Evolutionary conservation across 2,329 filamentous ascomycete genomes (phyloP).

Genomic region (Aspergillus cejpii): DNA sequence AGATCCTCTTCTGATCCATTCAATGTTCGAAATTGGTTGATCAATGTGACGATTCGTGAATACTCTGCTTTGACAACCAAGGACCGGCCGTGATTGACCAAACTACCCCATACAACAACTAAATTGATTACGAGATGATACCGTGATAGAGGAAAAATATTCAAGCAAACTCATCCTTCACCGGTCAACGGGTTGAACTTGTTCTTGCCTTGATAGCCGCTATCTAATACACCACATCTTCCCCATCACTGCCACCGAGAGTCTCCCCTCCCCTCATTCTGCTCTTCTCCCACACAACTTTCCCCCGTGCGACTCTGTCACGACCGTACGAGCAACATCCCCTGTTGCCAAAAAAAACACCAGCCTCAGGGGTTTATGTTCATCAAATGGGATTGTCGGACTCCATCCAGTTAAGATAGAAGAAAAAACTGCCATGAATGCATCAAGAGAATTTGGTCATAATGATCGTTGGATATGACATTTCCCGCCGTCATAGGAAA

Average conservation of each 20-base stretch:
- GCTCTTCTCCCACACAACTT: conserved; percentile 4
- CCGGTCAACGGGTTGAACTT: neutral
- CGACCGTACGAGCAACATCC: conserved; percentile 2
- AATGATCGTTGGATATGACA: conserved; percentile 35
- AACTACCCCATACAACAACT: too few species aligned
- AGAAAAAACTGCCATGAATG: conserved; percentile 36
- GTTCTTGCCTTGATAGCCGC: neutral
- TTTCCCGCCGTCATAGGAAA: conserved; percentile 26
- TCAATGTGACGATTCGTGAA: too few species aligned
- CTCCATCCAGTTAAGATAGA: conserved; percentile 19
- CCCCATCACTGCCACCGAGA: conserved; percentile 6
- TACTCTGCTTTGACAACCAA: too few species aligned
- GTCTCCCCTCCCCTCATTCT: conserved; percentile 1
- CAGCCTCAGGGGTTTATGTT: conserved; percentile 14
- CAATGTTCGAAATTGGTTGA: too few species aligned
- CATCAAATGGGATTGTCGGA: conserved; percentile 20
- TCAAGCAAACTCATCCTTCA: neutral
- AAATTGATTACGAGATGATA: too few species aligned
- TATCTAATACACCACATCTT: conserved; percentile 1
- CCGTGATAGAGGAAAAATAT: too few species aligned
- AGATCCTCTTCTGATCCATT: too few species aligned
- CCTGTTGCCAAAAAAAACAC: conserved; percentile 4
- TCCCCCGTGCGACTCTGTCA: neutral
- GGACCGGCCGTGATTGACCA: too few species aligned
- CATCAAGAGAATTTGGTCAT: conserved; percentile 32